Evolutionary conservation across 352 stramenopile species (phyloP).

Genomic region (Phytophthora hibernalis): DNA sequence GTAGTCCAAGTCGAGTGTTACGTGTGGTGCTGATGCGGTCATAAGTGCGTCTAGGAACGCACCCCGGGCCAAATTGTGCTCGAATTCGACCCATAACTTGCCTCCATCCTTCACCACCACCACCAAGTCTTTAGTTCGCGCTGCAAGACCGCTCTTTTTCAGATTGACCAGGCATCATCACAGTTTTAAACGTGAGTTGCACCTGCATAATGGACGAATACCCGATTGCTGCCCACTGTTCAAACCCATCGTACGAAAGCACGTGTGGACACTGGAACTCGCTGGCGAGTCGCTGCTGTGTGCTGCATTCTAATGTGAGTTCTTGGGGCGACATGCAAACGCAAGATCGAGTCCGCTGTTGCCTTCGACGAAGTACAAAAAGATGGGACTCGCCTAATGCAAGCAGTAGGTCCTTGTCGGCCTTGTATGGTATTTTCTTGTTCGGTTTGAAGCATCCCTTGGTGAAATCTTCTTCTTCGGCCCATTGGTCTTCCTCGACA

Average conservation of each 20-base stretch:
- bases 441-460: conserved; percentile 37
- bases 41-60: conserved; percentile 56
- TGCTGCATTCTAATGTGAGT: conserved; percentile 29
- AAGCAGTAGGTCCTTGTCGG: conserved; percentile 39
- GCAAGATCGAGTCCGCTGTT: conserved; percentile 24
- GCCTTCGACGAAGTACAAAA: conserved; percentile 29
- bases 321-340: conserved; percentile 37
- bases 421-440: conserved; percentile 27
- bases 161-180: conserved; percentile 1
- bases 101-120: conserved; percentile 30
- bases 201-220: conserved; percentile 43
- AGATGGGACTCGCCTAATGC: conserved; percentile 33
- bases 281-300: conserved; percentile 28
- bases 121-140: conserved; percentile 48
- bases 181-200: conserved; percentile 49
- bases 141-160: conserved; percentile 31
- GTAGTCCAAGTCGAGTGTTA: conserved; percentile 51
- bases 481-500: conserved; percentile 32
- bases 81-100: conserved; percentile 55
- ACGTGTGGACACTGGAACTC: conserved; percentile 56
- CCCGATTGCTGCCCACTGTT: conserved; percentile 36
- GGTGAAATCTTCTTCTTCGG: conserved; percentile 24
- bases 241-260: conserved; percentile 40
- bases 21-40: conserved; percentile 14
- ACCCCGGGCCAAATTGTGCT: conserved; percentile 57